phyloP scores from a whole-genome alignment of 2,329 filamentous ascomycete genomes.

The Mariannaea elegans region DNA sequence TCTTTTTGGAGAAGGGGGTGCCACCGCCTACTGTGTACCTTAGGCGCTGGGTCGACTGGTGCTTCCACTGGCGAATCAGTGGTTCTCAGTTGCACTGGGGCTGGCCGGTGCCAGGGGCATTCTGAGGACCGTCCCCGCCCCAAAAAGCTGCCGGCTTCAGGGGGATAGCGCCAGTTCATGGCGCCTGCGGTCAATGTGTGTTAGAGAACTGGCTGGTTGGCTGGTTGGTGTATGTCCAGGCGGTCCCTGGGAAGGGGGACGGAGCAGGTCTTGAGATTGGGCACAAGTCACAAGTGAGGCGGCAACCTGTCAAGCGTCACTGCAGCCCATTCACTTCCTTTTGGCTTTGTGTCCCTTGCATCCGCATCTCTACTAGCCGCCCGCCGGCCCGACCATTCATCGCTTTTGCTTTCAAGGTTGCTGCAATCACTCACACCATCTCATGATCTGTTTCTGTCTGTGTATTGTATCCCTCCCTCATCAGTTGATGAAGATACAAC shows the following conservation, averaged over 20 bases:
- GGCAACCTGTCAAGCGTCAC: too few species aligned
- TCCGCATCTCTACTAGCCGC: conserved; percentile 19
- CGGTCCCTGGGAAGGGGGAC: too few species aligned
- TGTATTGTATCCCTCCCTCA: too few species aligned
- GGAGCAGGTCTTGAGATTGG: too few species aligned
- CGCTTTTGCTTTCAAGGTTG: neutral
- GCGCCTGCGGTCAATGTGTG: conserved; percentile 17
- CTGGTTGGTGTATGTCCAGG: too few species aligned
- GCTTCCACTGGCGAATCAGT: conserved; percentile 28
- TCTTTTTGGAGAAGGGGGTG: conserved; percentile 27
- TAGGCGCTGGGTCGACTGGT: conserved; percentile 28
- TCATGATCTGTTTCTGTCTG: neutral
- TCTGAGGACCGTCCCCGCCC: neutral
- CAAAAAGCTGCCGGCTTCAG: conserved; percentile 32
- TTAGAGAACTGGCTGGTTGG: neutral
- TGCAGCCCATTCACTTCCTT: neutral
- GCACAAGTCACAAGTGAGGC: too few species aligned
- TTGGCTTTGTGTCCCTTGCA: conserved; percentile 20
- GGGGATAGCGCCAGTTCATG: conserved; percentile 26
- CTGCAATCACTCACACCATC: conserved; percentile 12
- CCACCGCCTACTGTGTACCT: conserved; percentile 1
- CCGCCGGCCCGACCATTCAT: conserved; percentile 12
- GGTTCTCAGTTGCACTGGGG: conserved; percentile 2
- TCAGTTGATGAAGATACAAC: neutral
- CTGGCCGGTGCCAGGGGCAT: neutral